These are phyloP conservation scores for Eragrostis tef DNA, from an alignment of 202 grass and related monocot genomes.

Conservation along the genomic window DNA sequence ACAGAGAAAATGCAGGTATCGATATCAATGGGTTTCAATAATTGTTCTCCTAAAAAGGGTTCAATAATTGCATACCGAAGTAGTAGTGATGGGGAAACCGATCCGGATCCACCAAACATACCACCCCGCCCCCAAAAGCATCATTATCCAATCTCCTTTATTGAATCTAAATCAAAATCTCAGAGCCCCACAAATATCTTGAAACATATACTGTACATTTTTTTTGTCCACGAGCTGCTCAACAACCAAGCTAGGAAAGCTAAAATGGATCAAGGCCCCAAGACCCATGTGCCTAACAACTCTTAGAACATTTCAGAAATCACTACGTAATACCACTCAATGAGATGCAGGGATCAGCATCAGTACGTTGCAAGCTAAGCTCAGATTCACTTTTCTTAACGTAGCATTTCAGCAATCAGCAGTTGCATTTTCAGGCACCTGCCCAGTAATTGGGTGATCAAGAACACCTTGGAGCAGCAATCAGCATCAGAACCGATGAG, in stretches of 20 bases:
- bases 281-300: not conserved
- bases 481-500: not conserved
- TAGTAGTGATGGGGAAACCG: conserved; percentile 26
- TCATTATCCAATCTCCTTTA: conserved; percentile 33
- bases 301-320: too few species aligned
- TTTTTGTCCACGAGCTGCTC: conserved; percentile 2
- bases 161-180: conserved; percentile 19
- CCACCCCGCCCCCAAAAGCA: conserved; percentile 33
- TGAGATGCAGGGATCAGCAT: not conserved
- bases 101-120: conserved; percentile 37
- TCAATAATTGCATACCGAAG: conserved; percentile 36
- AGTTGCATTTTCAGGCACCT: not conserved
- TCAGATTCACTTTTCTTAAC: not conserved
- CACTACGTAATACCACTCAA: not conserved
- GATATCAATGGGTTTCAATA: conserved; percentile 13
- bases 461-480: not conserved
- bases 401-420: not conserved
- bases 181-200: conserved; percentile 1
- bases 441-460: not conserved
- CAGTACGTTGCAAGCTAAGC: not conserved
- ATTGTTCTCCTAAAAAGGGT: not conserved
- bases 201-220: not conserved
- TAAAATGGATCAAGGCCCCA: conserved; percentile 3
- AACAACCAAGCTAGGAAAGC: not conserved
- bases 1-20: not conserved